phyloP scores from a whole-genome alignment of 257 asterid species.

The Solanum ossicruentum region DNA sequence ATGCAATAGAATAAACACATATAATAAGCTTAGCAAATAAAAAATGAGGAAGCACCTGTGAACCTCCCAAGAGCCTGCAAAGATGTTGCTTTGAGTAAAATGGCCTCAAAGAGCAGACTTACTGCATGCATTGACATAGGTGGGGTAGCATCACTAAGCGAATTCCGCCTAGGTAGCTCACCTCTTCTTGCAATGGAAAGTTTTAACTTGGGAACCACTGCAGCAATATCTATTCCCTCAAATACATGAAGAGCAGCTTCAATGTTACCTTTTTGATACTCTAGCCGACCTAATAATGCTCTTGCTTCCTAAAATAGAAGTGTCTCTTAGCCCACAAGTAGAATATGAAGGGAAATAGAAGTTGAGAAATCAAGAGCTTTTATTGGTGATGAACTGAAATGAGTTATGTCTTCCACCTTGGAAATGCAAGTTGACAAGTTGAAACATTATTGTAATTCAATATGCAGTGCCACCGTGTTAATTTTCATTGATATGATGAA shows the following conservation, averaged over 20 bases:
- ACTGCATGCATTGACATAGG: constrained; percentile 93
- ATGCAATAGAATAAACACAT: not conserved
- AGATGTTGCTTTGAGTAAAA: constrained; percentile 79
- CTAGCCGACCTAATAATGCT: constrained; percentile 89
- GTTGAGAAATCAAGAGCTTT: not conserved
- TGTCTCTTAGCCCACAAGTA: not conserved
- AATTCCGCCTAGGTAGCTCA: constrained; percentile 58
- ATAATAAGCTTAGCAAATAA: not conserved
- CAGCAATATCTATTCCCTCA: constrained; percentile 78
- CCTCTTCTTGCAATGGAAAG: constrained; percentile 38
- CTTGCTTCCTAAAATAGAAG: constrained; percentile 62
- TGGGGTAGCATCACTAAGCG: constrained; percentile 48
- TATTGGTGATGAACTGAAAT: not conserved
- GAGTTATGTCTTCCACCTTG: not conserved
- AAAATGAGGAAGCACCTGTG: constrained; percentile 37
- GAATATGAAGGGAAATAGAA: not conserved
- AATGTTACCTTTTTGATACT: constrained; percentile 80
- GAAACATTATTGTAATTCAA: not conserved
- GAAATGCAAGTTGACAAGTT: not conserved
- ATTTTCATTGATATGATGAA: not conserved
- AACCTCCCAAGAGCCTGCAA: constrained; percentile 70
- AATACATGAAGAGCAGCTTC: constrained; percentile 89
- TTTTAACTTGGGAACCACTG: constrained; percentile 64
- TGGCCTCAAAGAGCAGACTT: constrained; percentile 80
- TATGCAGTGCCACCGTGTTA: not conserved